Evolutionary conservation across 495 filamentous ascomycete species (phyloP), one percentile per base, ranked within the genome.

Genomic region (Podospora australis): DNA sequence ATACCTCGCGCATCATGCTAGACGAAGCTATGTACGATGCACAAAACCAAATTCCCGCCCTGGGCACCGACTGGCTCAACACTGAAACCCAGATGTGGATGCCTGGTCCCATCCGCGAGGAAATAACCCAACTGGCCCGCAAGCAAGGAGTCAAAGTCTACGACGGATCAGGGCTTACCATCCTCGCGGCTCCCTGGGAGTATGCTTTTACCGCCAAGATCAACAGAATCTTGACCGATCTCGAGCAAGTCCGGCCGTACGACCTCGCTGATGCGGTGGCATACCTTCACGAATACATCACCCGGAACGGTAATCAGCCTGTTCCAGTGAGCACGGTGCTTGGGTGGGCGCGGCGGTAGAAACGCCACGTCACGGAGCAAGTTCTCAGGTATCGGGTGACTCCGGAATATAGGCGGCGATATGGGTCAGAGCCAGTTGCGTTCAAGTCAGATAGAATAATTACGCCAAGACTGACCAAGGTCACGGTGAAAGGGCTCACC

Each of bases 61-160:
- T 48, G 22, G 45, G 45, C 21, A 48, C 45, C 16, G 45, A 48
- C 32, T 48, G 45, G 34, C 35, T 48, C 35, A 48, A 48, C 45
- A 48, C 35, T 9, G 35, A 39, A 23, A 48, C 45, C 17, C 35
- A 48, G 35, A 26, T 48, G 34, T 48, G 24, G 23, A 39, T 48
- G 32, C 34, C 45, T 3, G 35, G 35, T 10, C 29, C 17, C 17
- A 22, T 38, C 19, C 44, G 39, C 34, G 24, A 14, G 24, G 35
- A 39, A 24, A 23, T 48, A 9, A 48, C 45, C 20, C 34, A 48
- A 34, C n/a, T 38, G 22, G 35, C 45, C 11, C 21, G 45, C 13
- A 19, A 17, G 6, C 45, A 48, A 21, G 29, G 39, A 11, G 34
- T 48, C 28, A 23, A 38, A 16, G 45, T 48, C 23, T 48, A 38